Evolutionary conservation across 805 yeast species (phyloP).

Genomic region (Maudiozyma bulderi): DNA sequence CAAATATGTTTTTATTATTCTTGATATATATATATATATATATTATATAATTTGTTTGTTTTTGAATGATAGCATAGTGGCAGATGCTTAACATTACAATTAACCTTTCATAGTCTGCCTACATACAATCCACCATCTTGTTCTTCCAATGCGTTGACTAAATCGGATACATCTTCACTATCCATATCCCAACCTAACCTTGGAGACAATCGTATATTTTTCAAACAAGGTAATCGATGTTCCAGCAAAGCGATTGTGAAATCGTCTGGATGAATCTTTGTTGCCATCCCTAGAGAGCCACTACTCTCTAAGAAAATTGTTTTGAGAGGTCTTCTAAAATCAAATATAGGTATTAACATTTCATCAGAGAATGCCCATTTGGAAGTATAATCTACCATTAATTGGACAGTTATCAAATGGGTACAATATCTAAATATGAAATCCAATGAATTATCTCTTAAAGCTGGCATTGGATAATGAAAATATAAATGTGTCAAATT

Average conservation of each 20-base stretch:
- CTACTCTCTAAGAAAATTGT: constrained; percentile 69
- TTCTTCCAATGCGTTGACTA: constrained; percentile 62
- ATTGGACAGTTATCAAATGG: constrained; percentile 47
- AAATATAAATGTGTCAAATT: constrained; percentile 54
- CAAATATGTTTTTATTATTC: too few relatives aligned
- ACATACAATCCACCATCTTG: constrained; percentile 65
- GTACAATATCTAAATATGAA: constrained; percentile 70
- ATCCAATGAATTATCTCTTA: constrained; percentile 63
- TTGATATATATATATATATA: too few relatives aligned
- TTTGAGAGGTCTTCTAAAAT: constrained; percentile 33
- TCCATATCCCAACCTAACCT: constrained; percentile 79
- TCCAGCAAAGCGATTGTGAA: constrained; percentile 77
- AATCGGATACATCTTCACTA: constrained; percentile 49
- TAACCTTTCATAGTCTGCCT: not conserved
- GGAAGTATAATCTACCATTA: constrained; percentile 70
- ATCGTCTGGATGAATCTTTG: constrained; percentile 81
- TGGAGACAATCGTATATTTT: constrained; percentile 55
- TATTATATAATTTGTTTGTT: too few relatives aligned
- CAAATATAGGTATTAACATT: constrained; percentile 22
- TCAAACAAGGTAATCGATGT: constrained; percentile 59
- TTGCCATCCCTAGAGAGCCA: constrained; percentile 76
- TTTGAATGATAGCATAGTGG: too few relatives aligned
- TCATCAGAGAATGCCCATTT: constrained; percentile 43
- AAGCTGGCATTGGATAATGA: constrained; percentile 81
- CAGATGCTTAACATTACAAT: too few relatives aligned